phyloP scores from a whole-genome alignment of 2,329 filamentous ascomycete genomes.

The Hymenoscyphus infarciens region DNA sequence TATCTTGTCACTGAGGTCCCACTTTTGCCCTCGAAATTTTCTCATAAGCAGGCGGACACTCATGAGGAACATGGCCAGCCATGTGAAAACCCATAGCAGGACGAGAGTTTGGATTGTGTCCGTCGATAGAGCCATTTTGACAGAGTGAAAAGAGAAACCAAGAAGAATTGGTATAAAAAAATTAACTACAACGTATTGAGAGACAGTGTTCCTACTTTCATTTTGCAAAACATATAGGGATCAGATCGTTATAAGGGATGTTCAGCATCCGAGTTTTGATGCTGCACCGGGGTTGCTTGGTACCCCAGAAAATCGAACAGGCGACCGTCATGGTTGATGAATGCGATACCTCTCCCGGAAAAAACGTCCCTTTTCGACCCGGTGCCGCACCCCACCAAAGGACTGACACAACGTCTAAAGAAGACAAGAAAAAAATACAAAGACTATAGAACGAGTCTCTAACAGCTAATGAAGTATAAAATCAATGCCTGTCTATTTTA shows the following conservation, averaged over 20 bases:
- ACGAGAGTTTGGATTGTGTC: conserved; percentile 14
- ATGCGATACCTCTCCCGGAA: conserved; percentile 9
- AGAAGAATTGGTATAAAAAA: not conserved
- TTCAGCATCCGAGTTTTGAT: not conserved
- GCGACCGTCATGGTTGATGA: conserved; percentile 1
- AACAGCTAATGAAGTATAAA: too few relatives aligned
- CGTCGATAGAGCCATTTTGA: conserved; percentile 34
- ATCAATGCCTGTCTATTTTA: too few relatives aligned
- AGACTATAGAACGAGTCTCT: too few relatives aligned
- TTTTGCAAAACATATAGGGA: not conserved
- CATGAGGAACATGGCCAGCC: conserved; percentile 15
- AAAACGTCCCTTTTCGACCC: too few relatives aligned
- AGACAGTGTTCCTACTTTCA: not conserved
- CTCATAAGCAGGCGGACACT: conserved; percentile 11
- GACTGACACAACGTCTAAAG: too few relatives aligned
- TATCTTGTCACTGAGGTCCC: conserved; percentile 17
- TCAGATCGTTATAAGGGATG: not conserved
- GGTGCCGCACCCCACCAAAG: too few relatives aligned
- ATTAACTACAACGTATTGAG: not conserved
- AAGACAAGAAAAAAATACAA: too few relatives aligned
- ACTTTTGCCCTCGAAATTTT: conserved; percentile 13
- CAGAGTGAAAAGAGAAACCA: not conserved
- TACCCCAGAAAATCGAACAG: conserved; percentile 1
- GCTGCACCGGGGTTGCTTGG: not conserved
- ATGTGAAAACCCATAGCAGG: conserved; percentile 16